A percentile compares a stretch with the other conserved stretches of the same genome.
Evolutionary conservation across 2,329 filamentous ascomycete genomes (phyloP).

Genomic region (Nigrospora oryzae): DNA sequence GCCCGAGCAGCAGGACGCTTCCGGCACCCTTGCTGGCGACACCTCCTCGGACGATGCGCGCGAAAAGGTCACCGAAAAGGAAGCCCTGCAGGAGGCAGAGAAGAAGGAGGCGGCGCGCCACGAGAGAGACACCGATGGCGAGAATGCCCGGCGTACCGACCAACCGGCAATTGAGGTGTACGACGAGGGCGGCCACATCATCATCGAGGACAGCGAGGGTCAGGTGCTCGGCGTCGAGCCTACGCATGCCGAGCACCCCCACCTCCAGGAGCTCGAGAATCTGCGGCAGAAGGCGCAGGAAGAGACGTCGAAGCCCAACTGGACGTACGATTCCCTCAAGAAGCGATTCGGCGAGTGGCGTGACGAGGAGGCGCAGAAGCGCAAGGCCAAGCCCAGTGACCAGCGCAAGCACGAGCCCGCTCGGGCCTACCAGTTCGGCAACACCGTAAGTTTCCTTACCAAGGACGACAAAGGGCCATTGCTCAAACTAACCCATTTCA

Average conservation of each 20-base stretch:
- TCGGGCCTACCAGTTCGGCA: slow-evolving; percentile 79
- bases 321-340: slow-evolving; percentile 37
- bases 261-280: slow-evolving; percentile 9
- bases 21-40: slow-evolving; percentile 11
- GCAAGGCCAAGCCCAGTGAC: slow-evolving; percentile 49
- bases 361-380: slow-evolving; percentile 52
- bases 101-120: neutral
- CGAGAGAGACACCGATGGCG: slow-evolving; percentile 3
- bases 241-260: slow-evolving; percentile 20
- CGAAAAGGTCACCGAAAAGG: slow-evolving; percentile 15
- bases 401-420: slow-evolving; percentile 60
- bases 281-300: slow-evolving; percentile 23
- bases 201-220: slow-evolving; percentile 80
- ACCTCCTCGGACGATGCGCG: slow-evolving; percentile 8
- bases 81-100: slow-evolving; percentile 1
- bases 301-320: slow-evolving; percentile 26
- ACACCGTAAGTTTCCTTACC: slow-evolving; percentile 44
- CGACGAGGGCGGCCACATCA: slow-evolving; percentile 68
- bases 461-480: neutral
- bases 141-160: slow-evolving; percentile 4
- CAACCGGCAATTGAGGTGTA: slow-evolving; percentile 54
- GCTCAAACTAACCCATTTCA: slow-evolving; percentile 19
- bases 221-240: slow-evolving; percentile 67
- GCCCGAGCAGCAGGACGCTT: slow-evolving; percentile 14
- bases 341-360: slow-evolving; percentile 43